Evolutionary conservation across 495 filamentous ascomycete genomes (phyloP).

Genomic region (Hyphodiscus hymeniophilus): DNA sequence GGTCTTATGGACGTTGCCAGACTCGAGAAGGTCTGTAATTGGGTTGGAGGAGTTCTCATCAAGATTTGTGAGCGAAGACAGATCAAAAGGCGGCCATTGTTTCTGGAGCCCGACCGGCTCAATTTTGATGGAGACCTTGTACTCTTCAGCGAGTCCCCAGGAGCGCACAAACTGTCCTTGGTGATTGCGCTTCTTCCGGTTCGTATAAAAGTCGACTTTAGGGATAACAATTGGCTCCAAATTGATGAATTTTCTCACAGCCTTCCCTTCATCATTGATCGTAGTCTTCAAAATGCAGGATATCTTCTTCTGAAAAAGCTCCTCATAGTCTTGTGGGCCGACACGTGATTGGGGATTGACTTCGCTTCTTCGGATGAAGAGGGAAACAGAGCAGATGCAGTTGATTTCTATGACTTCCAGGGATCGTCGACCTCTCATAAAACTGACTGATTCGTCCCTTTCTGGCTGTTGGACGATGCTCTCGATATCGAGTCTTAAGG

Average conservation of each 20-base stretch:
- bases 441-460: background rate
- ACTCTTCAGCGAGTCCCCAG: conserved; percentile 34
- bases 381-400: background rate
- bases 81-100: conserved; percentile 37
- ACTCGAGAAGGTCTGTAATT: conserved; percentile 3
- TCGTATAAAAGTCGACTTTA: conserved; percentile 36
- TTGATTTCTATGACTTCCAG: background rate
- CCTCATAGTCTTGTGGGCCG: conserved; percentile 3
- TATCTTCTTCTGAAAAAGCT: conserved; percentile 3
- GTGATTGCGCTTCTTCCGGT: conserved; percentile 20
- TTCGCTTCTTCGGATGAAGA: conserved; percentile 15
- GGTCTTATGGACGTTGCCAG: background rate
- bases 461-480: conserved; percentile 25
- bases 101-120: conserved; percentile 33
- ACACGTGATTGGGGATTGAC: conserved; percentile 4
- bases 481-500: conserved; percentile 38
- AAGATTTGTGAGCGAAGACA: background rate
- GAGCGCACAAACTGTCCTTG: conserved; percentile 11
- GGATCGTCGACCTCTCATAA: background rate
- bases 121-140: conserved; percentile 37
- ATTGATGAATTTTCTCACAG: conserved; percentile 24
- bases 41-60: background rate
- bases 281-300: conserved; percentile 10
- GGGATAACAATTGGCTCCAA: conserved; percentile 38
- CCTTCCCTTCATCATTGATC: conserved; percentile 1